These are phyloP conservation scores for Mortierella sp. DNA, from an alignment of 371 early-diverging fungal genomes.

Conservation along the genomic window DNA sequence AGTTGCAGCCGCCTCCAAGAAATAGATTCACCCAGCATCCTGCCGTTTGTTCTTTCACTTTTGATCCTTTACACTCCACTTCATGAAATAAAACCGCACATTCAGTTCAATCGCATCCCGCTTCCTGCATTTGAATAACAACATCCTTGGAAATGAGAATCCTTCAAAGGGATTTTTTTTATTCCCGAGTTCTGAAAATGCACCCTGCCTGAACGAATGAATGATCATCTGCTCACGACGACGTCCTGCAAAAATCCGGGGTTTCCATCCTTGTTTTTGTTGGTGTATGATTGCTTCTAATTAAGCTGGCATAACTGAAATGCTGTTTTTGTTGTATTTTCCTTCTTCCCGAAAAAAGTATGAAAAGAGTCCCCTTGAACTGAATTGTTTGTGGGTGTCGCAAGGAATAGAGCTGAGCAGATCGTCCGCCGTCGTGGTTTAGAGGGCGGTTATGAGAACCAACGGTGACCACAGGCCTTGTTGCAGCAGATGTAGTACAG, in stretches of 20 bases:
- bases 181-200: not conserved
- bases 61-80: not conserved
- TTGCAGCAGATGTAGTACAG: conserved; percentile 93
- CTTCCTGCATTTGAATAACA: not conserved
- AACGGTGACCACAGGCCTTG: conserved; percentile 81
- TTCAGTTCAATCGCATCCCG: not conserved
- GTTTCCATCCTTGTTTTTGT: not conserved
- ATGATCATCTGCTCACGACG: not conserved
- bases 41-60: not conserved
- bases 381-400: not conserved
- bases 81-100: not conserved
- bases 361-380: not conserved
- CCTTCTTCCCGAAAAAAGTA: not conserved
- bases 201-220: not conserved
- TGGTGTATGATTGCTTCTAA: not conserved
- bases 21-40: not conserved
- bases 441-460: conserved; percentile 62
- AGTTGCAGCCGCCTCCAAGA: not conserved
- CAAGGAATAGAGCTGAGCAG: not conserved
- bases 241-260: not conserved
- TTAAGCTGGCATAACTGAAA: not conserved
- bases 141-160: not conserved
- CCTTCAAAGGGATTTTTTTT: not conserved
- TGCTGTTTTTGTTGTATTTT: not conserved
- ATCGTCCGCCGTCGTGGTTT: not conserved